Base-by-base conservation (phyloP, 2,329 filamentous ascomycete genomes). In the Dryadomyces quercivorus region DNA sequence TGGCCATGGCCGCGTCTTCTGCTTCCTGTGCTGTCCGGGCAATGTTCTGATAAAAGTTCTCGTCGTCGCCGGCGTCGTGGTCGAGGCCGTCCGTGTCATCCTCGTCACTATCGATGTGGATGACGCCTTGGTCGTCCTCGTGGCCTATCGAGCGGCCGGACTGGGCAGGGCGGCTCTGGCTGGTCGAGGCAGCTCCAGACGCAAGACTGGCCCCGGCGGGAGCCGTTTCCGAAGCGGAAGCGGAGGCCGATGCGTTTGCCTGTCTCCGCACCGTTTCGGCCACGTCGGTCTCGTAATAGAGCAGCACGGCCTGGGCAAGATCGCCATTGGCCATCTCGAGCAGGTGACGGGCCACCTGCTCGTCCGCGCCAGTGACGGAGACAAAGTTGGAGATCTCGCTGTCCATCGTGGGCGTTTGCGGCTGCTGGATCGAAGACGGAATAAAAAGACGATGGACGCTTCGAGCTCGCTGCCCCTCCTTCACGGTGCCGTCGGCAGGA, bases 1-100 rank as follows among this genome's bases (percentile, higher is more conserved):
- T 82, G 7, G 93, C 93, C 83, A 97, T 92, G 46, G 88, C 91
- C 52, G 89, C 91, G 64, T 98, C 93, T 63, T 95, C 90, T 59
- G 96, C 91, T 60, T 86, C 81, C 53, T 82, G 74, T 16, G 77
- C 80, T 5, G 67, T 69, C 36, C 69, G 70, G 10, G 70, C 70
- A 43, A 75, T 69, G 1, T 65, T 69, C 5, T 66, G 68, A 4
- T 70, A 70, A 18, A 71, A 31, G 21, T 47, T 26, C 20, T 57
- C 56, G 8, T 60, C 57, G 5, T 56, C 46, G 31, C 55, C 51
- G 20, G 57, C 56, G n/a, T 66, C 63, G 16, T 67, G 64, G 45
- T 71, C 67, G 42, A 67, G 63, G 21, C 70, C 65, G 55, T 71
- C 67, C 26, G 67, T 62, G 46, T 74, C 75, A 38, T 88, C 78